Evolutionary conservation across 345 rosid genomes (phyloP).

Genomic region (Ceriops zippeliana): DNA sequence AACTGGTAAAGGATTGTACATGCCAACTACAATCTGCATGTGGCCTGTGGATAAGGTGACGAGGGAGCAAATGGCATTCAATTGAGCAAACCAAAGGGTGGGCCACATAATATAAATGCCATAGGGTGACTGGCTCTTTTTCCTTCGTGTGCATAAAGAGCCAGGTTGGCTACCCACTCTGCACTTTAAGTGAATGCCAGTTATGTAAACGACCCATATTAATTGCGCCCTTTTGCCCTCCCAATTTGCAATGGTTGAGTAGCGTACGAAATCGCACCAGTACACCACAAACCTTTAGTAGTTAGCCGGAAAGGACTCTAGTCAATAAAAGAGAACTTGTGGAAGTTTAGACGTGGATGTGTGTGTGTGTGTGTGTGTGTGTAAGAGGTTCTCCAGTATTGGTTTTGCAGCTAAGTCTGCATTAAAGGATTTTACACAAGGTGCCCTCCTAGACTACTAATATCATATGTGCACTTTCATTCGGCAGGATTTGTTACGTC

Average conservation of each 20-base stretch:
- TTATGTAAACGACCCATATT: not conserved
- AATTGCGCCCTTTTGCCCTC: not conserved
- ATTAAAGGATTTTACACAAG: not conserved
- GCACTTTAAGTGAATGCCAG: not conserved
- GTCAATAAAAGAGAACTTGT: no score
- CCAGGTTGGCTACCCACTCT: not conserved
- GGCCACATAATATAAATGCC: slow-evolving; percentile 3
- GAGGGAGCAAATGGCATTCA: not conserved
- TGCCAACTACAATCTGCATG: not conserved
- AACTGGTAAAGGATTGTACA: not conserved
- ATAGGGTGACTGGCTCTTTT: not conserved
- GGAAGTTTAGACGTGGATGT: no score
- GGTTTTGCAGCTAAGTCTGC: no score
- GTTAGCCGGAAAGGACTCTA: no score
- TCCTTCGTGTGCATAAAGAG: not conserved
- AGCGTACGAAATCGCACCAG: not conserved
- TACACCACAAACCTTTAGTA: not conserved
- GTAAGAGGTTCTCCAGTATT: no score
- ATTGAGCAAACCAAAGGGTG: not conserved
- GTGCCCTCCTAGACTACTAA: no score
- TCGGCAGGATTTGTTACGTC: slow-evolving; percentile 68
- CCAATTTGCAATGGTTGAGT: not conserved
- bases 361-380: no score
- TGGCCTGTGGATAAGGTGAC: not conserved
- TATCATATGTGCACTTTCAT: not conserved